Evolutionary conservation across 331 rosid genomes (phyloP).

Genomic region (Stylosanthes scabra): DNA sequence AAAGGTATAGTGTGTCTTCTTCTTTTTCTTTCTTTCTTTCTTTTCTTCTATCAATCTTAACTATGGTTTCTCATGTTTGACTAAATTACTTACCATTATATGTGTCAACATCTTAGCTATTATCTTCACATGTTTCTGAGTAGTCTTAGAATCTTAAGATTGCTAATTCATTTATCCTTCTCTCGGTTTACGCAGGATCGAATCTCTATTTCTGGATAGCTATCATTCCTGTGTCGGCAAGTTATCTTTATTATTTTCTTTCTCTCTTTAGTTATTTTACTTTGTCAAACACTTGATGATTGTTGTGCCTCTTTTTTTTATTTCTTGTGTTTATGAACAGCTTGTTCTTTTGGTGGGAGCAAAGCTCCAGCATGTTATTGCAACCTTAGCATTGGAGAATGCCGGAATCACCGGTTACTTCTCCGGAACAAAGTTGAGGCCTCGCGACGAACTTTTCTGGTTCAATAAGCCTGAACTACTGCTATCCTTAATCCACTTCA

Average conservation of each 20-base stretch:
- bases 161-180: no score
- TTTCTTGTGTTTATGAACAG: conserved; percentile 50
- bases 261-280: conserved; percentile 20
- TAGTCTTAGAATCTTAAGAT: conserved; percentile 27
- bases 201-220: conserved; percentile 99
- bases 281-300: conserved; percentile 6
- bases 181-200: conserved; percentile 66
- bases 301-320: not conserved
- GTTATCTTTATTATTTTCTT: conserved; percentile 40
- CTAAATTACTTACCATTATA: no score
- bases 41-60: no score
- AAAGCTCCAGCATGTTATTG: conserved; percentile 90
- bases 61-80: no score
- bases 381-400: conserved; percentile 92
- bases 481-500: conserved; percentile 87
- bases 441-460: conserved; percentile 98
- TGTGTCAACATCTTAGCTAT: no score
- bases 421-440: conserved; percentile 74
- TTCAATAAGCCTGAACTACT: conserved; percentile 92
- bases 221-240: conserved; percentile 77
- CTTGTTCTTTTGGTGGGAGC: conserved; percentile 94
- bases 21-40: not conserved
- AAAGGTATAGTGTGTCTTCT: conserved; percentile 62
- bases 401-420: conserved; percentile 68
- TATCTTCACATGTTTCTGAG: conserved; percentile 2